Base-by-base conservation (phyloP, 352 stramenopile genomes). In the Pythium biforme region DNA sequence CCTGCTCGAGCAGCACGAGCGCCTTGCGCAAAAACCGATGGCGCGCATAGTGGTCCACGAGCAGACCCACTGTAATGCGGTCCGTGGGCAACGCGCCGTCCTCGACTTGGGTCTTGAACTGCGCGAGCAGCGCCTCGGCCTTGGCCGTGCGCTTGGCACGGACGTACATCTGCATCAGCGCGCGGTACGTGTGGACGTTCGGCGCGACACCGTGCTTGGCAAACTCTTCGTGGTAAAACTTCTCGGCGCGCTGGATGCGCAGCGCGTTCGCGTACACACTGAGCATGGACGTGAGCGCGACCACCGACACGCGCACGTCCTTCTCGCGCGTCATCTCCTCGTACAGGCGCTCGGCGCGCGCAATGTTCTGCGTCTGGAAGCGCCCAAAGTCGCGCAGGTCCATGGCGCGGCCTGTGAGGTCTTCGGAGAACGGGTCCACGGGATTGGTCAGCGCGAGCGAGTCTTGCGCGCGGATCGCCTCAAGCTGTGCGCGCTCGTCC, bases 141-240 rank as follows among this genome's bases (percentile, higher is more conserved):
- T 75, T 62, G 10, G 74, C 58, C 31, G 78, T 89, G 47, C 81
- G 78, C 53, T 90, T 87, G 5, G 79, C 75, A 20, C 83, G 82
- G 27, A 79, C 73, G 49, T 84, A 92, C 85, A 94, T 92, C 53
- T 89, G 82, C 85, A 94, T 92, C 65, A 92, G 73, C 54, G 69
- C 74, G 55, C 83, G 81, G 65, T 88, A 92, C 49, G 85, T 90
- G 54, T 78, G 85, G 49, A 72, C 74, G 61, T 92, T 78, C 4
- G 78, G 77, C 40, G 66, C 56, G 17, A 75, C 26, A 34, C 64
- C 65, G 60, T 81, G 75, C 64, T 83, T 75, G 0, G 62, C 23
- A 43, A 90, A 94, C 31, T 68, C 74, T 2, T 81, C 62, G 19
- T 66, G 49, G 43, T 83, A 27, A 37, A 92, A 94, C 19, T 62